Conservation (phyloP, 768 basidiomycete species). For the Xerocomellus intermedius region DNA sequence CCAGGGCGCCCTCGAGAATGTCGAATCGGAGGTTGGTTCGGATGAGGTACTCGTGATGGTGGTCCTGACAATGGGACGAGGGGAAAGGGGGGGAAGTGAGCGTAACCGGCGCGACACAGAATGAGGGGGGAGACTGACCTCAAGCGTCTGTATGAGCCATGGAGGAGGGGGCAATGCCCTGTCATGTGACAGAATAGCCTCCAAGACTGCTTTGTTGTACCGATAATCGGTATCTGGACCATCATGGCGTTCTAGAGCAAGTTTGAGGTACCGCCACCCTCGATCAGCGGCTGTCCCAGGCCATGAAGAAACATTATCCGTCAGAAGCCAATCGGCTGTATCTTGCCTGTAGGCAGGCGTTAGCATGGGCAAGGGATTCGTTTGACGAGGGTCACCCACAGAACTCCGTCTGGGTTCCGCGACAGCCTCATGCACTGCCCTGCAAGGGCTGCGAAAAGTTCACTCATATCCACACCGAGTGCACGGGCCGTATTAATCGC, state of each 20-base stretch:
- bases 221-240: conserved; percentile 62
- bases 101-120: not conserved
- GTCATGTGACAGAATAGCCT: conserved; percentile 72
- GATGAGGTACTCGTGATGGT: conserved; percentile 84
- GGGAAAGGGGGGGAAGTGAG: not conserved
- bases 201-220: conserved; percentile 75
- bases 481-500: conserved; percentile 76
- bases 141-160: conserved; percentile 78
- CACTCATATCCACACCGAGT: conserved; percentile 83
- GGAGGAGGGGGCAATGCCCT: conserved; percentile 63
- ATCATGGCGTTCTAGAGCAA: conserved; percentile 78
- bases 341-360: conserved; percentile 50
- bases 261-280: conserved; percentile 87
- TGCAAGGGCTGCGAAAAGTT: conserved; percentile 76
- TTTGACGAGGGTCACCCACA: conserved; percentile 43
- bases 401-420: conserved; percentile 53
- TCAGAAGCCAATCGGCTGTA: conserved; percentile 78
- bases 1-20: conserved; percentile 71
- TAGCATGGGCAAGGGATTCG: not conserved
- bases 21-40: conserved; percentile 77
- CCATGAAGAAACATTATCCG: conserved; percentile 80
- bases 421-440: conserved; percentile 76
- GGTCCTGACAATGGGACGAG: conserved; percentile 37
- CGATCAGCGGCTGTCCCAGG: conserved; percentile 75
- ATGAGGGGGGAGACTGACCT: conserved; percentile 42